Conservation (phyloP, 1,284 basidiomycete species). For the Ustilago nuda region DNA sequence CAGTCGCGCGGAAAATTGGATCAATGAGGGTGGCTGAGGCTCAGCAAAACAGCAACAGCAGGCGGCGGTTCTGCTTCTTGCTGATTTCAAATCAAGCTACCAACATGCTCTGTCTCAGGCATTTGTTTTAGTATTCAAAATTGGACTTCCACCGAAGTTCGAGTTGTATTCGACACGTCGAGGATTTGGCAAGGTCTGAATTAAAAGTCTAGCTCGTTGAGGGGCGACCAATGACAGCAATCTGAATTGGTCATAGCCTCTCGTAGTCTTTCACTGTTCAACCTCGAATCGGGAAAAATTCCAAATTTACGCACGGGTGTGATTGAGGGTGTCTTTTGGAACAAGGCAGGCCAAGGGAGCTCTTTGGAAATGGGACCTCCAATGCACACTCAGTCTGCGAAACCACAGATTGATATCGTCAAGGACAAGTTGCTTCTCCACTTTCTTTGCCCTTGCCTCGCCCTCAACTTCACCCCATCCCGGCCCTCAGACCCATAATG, state of each 20-base stretch:
- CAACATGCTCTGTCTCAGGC: conserved; percentile 3
- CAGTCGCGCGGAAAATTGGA: conserved; percentile 29
- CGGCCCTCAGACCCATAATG: conserved; percentile 17
- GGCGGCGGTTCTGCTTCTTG: conserved; percentile 6
- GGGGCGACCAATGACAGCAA: conserved; percentile 45
- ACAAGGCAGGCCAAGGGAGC: conserved; percentile 2
- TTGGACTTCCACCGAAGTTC: background rate
- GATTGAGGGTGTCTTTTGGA: conserved; percentile 1
- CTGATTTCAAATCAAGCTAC: conserved; percentile 45
- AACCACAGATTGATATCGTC: background rate
- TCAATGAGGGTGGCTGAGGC: conserved; percentile 22
- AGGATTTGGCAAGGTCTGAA: conserved; percentile 1
- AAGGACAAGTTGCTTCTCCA: background rate
- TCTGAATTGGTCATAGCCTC: conserved; percentile 44
- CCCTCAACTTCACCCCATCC: background rate
- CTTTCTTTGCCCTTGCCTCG: conserved; percentile 1
- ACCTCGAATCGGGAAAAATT: conserved; percentile 10
- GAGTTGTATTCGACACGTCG: conserved; percentile 7
- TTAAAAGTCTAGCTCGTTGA: background rate
- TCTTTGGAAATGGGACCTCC: conserved; percentile 10
- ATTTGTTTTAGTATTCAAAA: conserved; percentile 2
- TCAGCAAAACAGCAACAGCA: conserved; percentile 19
- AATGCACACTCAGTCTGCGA: background rate
- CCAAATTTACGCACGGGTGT: conserved; percentile 22
- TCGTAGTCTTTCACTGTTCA: background rate